phyloP scores from a whole-genome alignment of 495 filamentous ascomycete genomes.

The Aspergillus sclerotiicarbonarius region DNA sequence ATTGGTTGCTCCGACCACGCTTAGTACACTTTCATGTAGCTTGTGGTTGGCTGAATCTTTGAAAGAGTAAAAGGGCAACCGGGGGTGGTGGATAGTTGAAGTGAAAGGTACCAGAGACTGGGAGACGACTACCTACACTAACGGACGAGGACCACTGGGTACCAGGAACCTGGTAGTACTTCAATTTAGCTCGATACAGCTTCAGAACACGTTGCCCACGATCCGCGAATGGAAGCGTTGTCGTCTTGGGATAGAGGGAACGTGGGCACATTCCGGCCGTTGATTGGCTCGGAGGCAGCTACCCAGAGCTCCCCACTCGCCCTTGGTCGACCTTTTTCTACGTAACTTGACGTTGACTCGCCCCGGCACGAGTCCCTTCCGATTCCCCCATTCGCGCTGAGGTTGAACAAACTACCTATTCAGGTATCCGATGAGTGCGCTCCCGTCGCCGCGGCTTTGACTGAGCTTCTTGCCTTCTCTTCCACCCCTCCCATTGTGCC shows the following conservation, averaged over 20 bases:
- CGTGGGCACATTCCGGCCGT: conserved; percentile 8
- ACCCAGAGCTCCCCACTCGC: conserved; percentile 19
- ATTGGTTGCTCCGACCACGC: no score
- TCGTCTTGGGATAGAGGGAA: conserved; percentile 6
- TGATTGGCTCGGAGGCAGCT: conserved; percentile 19
- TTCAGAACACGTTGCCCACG: no score
- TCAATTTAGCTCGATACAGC: no score
- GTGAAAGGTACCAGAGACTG: no score
- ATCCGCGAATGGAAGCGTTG: no score
- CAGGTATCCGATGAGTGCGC: neutral
- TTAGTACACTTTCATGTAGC: no score
- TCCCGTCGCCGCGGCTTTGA: neutral
- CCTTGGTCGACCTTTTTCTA: conserved; percentile 9
- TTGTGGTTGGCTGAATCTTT: no score
- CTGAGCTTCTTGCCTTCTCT: neutral
- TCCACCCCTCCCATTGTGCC: neutral
- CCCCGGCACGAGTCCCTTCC: conserved; percentile 7
- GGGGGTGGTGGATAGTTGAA: no score
- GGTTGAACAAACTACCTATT: neutral
- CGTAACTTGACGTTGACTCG: conserved; percentile 9
- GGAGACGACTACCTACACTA: no score
- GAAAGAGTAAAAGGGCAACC: no score
- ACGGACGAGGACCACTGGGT: no score
- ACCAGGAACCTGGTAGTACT: no score
- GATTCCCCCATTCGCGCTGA: conserved; percentile 9